Percentiles rank a stretch among this genome's conserved stretches.
Evolutionary conservation across 2,329 filamentous ascomycete species (phyloP).

Genomic region (Penicillium sp.): DNA sequence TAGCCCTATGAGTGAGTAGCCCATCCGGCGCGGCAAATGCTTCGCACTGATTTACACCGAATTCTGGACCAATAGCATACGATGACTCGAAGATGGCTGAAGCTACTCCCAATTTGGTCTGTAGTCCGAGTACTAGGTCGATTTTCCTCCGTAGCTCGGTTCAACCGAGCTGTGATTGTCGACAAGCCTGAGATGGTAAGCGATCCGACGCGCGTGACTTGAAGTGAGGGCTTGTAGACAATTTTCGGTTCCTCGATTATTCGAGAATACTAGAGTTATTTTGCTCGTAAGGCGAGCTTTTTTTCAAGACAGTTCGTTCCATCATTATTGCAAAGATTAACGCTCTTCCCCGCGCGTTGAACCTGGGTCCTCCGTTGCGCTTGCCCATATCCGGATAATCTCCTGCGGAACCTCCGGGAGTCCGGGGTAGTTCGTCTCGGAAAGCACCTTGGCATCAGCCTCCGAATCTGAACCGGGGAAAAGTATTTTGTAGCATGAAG

Average conservation of each 20-base stretch:
- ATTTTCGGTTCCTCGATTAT: not conserved
- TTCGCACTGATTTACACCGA: conserved; percentile 22
- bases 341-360: not conserved
- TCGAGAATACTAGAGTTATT: too few relatives aligned
- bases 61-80: not conserved
- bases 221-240: not conserved
- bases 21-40: conserved; percentile 14
- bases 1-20: not conserved
- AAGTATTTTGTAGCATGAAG: not conserved
- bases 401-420: conserved; percentile 2
- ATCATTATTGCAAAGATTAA: not conserved
- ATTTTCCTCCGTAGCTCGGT: not conserved
- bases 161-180: not conserved
- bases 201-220: not conserved
- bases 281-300: not conserved
- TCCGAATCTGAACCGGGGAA: not conserved
- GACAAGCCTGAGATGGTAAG: not conserved
- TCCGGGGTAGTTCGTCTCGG: not conserved
- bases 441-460: not conserved
- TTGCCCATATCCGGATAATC: conserved; percentile 1
- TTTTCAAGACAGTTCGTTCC: not conserved
- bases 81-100: not conserved
- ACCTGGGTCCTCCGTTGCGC: not conserved
- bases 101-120: not conserved
- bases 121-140: not conserved